phyloP scores from a whole-genome alignment of 139 green algal species.

The Chlamydomonas incerta region DNA sequence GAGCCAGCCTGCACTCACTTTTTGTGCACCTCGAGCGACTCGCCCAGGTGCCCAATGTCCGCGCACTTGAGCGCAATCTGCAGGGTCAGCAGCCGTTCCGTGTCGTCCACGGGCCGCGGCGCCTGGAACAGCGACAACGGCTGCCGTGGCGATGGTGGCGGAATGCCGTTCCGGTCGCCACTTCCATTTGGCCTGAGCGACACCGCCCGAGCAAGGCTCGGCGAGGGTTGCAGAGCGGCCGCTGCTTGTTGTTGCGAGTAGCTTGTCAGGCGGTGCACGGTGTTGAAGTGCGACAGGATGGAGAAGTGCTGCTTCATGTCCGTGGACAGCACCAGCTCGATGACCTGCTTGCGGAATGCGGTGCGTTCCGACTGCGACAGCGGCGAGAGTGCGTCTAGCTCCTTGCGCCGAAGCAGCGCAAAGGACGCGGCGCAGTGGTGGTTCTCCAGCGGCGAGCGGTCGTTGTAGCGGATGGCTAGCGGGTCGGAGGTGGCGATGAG shows the following conservation, averaged over 20 bases:
- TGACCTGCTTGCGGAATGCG: slow-evolving; percentile 43
- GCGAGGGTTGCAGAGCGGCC: background rate
- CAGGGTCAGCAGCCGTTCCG: slow-evolving; percentile 49
- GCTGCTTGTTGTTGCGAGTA: slow-evolving; percentile 20
- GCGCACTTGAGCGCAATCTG: slow-evolving; percentile 68
- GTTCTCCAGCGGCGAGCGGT: slow-evolving; percentile 58
- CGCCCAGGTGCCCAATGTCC: slow-evolving; percentile 67
- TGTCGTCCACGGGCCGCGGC: slow-evolving; percentile 33
- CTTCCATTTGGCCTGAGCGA: background rate
- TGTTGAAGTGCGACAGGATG: slow-evolving; percentile 66
- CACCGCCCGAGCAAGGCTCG: background rate
- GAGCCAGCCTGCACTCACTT: no score
- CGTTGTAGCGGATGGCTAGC: slow-evolving; percentile 70
- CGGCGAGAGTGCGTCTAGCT: slow-evolving; percentile 17
- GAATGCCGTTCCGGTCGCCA: background rate
- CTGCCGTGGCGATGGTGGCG: no score
- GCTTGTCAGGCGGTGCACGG: slow-evolving; percentile 49
- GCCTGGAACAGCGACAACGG: background rate
- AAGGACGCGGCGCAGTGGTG: slow-evolving; percentile 57
- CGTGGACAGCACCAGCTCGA: slow-evolving; percentile 69
- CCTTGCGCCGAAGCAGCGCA: slow-evolving; percentile 30
- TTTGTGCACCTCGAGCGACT: slow-evolving; percentile 60
- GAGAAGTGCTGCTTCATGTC: slow-evolving; percentile 74
- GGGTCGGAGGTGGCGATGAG: slow-evolving; percentile 48
- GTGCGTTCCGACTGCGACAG: background rate